Conservation (phyloP, 441 rosid species). For the Francoa sonchifolia region DNA sequence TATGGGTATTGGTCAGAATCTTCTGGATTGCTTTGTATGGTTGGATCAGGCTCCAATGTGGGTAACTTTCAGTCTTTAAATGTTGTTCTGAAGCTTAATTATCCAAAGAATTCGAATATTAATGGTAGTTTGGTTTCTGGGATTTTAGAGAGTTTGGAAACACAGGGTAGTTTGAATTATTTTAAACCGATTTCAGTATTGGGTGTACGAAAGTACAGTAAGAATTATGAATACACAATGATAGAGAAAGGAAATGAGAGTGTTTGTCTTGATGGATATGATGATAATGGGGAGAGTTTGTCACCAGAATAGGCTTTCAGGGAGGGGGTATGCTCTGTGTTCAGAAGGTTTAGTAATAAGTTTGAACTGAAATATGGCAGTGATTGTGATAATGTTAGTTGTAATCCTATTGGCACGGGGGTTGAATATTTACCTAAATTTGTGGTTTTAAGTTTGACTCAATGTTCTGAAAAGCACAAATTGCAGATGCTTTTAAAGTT, state of each 20-base stretch:
- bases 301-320: slow-evolving; percentile 10
- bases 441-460: slow-evolving; percentile 27
- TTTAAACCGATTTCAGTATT: slow-evolving; percentile 51
- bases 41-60: slow-evolving; percentile 45
- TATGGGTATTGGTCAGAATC: slow-evolving; percentile 63
- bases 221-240: slow-evolving; percentile 45
- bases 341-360: slow-evolving; percentile 15
- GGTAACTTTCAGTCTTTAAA: slow-evolving; percentile 22
- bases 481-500: slow-evolving; percentile 45
- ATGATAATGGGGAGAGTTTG: slow-evolving; percentile 25
- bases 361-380: slow-evolving; percentile 36
- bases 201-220: slow-evolving; percentile 33
- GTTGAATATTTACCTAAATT: slow-evolving; percentile 24
- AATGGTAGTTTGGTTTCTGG: slow-evolving; percentile 52
- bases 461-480: slow-evolving; percentile 32
- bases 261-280: slow-evolving; percentile 15
- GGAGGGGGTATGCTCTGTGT: slow-evolving; percentile 32
- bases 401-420: slow-evolving; percentile 28
- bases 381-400: slow-evolving; percentile 26
- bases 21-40: slow-evolving; percentile 68
- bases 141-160: slow-evolving; percentile 35
- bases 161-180: slow-evolving; percentile 18
- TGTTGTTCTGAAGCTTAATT: slow-evolving; percentile 53
- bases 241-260: slow-evolving; percentile 19
- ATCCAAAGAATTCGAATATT: slow-evolving; percentile 34